A percentile compares a stretch with the other conserved stretches of the same genome.
Evolutionary conservation across 2,329 filamentous ascomycete species (phyloP).

Genomic region (Aspergillus ochraceoroseus): DNA sequence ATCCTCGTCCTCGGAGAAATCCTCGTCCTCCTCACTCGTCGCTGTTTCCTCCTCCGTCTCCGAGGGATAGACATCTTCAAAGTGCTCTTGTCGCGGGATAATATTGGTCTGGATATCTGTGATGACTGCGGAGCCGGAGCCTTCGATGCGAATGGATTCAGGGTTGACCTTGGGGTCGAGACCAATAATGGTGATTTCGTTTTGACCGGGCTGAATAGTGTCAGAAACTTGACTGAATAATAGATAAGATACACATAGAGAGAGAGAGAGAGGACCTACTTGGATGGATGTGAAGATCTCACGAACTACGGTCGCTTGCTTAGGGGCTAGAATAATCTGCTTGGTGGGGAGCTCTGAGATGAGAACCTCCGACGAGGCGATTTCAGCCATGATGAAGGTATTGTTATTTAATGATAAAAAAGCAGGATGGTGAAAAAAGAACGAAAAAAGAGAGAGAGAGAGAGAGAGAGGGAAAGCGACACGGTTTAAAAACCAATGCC

Average conservation of each 20-base stretch:
- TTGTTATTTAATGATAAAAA: background rate
- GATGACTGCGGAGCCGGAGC: slow-evolving; percentile 54
- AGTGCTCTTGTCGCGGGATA: slow-evolving; percentile 52
- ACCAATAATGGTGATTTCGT: slow-evolving; percentile 54
- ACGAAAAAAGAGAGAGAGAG: background rate
- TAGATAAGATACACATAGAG: no score
- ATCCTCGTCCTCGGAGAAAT: slow-evolving; percentile 9
- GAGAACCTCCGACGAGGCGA: slow-evolving; percentile 36
- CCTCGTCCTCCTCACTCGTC: slow-evolving; percentile 1
- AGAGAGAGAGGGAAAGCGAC: slow-evolving; percentile 5
- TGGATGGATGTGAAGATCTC: slow-evolving; percentile 54
- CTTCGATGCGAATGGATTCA: slow-evolving; percentile 57
- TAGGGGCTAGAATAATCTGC: slow-evolving; percentile 60
- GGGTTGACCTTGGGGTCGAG: slow-evolving; percentile 52
- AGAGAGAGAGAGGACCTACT: no score
- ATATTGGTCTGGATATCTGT: slow-evolving; percentile 60
- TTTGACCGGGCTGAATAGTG: slow-evolving; percentile 47
- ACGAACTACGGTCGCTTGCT: slow-evolving; percentile 56
- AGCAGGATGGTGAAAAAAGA: background rate
- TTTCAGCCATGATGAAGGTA: slow-evolving; percentile 17
- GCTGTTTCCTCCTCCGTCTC: slow-evolving; percentile 4
- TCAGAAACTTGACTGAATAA: no score
- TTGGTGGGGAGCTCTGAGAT: slow-evolving; percentile 56
- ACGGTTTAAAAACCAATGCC: no score
- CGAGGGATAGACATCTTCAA: slow-evolving; percentile 51